Evolutionary conservation across 495 filamentous ascomycete genomes (phyloP).

Genomic region (Aspergillus affinis): DNA sequence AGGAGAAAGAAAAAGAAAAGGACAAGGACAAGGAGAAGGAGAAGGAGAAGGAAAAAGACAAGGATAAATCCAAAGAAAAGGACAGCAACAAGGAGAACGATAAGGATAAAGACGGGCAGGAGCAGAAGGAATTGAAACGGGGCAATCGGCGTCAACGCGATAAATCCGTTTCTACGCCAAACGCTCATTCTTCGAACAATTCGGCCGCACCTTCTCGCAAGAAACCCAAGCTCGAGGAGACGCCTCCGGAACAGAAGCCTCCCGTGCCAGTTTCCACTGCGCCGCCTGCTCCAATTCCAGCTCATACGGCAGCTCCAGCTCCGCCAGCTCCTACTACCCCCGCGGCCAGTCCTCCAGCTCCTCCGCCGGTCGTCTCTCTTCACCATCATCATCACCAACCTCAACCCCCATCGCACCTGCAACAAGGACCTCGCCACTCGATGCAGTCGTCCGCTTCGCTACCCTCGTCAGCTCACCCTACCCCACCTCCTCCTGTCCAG

Average conservation of each 20-base stretch:
- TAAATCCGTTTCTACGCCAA: constrained; percentile 34
- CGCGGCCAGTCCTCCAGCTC: constrained; percentile 9
- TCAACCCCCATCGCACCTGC: constrained; percentile 9
- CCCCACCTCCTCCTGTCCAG: constrained; percentile 14
- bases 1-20: constrained; percentile 33
- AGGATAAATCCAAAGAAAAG: constrained; percentile 21
- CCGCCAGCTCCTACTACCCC: constrained; percentile 23
- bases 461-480: constrained; percentile 25
- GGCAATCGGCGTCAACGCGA: constrained; percentile 40
- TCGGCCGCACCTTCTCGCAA: constrained; percentile 40
- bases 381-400: constrained; percentile 1
- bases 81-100: constrained; percentile 28
- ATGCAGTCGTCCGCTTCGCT: constrained; percentile 22
- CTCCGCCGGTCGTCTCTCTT: neutral
- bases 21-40: constrained; percentile 24
- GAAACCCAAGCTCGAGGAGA: constrained; percentile 47
- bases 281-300: constrained; percentile 12
- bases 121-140: constrained; percentile 33
- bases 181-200: constrained; percentile 6
- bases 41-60: constrained; percentile 31
- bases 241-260: constrained; percentile 19
- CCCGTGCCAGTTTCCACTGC: constrained; percentile 14
- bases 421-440: constrained; percentile 14
- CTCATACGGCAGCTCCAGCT: constrained; percentile 19
- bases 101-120: constrained; percentile 8